A percentile compares a stretch with the other conserved stretches of the same genome.
Evolutionary conservation across 2,329 filamentous ascomycete genomes (phyloP).

Genomic region (Fusarium illudens): DNA sequence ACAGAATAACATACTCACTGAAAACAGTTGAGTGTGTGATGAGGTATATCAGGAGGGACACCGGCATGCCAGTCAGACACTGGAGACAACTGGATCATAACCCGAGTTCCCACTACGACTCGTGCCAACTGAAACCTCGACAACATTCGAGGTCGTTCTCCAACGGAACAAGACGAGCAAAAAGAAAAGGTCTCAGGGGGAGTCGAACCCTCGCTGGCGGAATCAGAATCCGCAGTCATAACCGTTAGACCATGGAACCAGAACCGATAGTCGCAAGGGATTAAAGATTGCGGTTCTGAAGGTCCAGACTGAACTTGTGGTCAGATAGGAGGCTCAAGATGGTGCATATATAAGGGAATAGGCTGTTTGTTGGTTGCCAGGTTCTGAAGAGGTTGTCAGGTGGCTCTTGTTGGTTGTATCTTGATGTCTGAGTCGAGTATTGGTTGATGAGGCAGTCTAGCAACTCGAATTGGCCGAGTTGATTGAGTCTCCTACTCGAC

Average conservation of each 20-base stretch:
- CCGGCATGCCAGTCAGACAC: background rate
- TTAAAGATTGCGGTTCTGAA: no score
- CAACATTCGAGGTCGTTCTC: background rate
- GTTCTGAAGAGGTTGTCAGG: background rate
- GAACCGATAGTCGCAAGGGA: no score
- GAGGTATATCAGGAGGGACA: background rate
- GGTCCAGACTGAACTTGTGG: no score
- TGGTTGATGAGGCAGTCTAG: background rate
- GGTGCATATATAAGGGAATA: no score
- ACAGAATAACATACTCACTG: background rate
- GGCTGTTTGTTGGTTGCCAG: no score
- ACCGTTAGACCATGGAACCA: no score
- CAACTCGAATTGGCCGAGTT: background rate
- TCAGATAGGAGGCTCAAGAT: no score
- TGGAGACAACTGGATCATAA: background rate
- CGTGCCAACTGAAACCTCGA: background rate
- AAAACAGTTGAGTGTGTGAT: background rate
- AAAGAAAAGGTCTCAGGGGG: background rate
- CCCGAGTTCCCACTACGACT: background rate
- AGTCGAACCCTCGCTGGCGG: background rate
- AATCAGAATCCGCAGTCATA: background rate
- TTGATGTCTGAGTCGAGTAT: background rate
- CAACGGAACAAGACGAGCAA: background rate
- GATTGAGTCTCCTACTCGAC: background rate
- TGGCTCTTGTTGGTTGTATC: background rate